A percentile compares a stretch with the other conserved stretches of the same genome.
These are phyloP conservation scores for Myriosclerotinia curreyana DNA, from an alignment of 2,329 filamentous ascomycete genomes.

Conservation along the genomic window DNA sequence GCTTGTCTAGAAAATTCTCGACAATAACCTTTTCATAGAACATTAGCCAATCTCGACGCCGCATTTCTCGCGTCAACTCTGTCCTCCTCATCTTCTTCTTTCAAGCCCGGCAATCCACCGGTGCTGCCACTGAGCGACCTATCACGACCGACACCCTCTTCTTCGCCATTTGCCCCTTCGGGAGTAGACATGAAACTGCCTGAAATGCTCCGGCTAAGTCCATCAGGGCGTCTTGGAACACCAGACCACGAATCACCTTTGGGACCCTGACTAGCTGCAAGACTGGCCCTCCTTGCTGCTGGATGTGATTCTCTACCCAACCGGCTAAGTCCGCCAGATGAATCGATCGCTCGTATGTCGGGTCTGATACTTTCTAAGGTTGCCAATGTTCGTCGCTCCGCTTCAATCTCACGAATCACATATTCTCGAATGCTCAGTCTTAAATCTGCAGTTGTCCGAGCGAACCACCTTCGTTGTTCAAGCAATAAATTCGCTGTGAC, in stretches of 20 bases:
- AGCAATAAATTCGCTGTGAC: conserved; percentile 86
- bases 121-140: conserved; percentile 37
- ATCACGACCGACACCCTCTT: conserved; percentile 42
- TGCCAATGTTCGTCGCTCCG: conserved; percentile 85
- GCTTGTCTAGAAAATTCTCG: conserved; percentile 1
- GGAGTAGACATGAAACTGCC: conserved; percentile 65
- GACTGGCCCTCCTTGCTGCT: conserved; percentile 63
- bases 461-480: conserved; percentile 89
- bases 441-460: conserved; percentile 79
- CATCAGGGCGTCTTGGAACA: conserved; percentile 73
- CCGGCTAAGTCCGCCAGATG: conserved; percentile 82
- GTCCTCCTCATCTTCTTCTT: conserved; percentile 87
- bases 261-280: conserved; percentile 87
- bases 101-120: conserved; percentile 54
- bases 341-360: conserved; percentile 89
- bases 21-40: conserved; percentile 16
- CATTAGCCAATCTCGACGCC: conserved; percentile 67
- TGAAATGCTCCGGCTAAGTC: conserved; percentile 72
- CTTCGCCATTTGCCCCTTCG: conserved; percentile 59
- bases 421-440: conserved; percentile 84
- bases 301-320: conserved; percentile 88
- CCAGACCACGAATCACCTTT: conserved; percentile 99
- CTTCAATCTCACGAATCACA: conserved; percentile 90
- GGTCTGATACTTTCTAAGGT: conserved; percentile 91
- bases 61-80: conserved; percentile 93